These are phyloP conservation scores for Meyerozyma athensensis DNA, from an alignment of 1,139 yeast species.

Conservation along the genomic window DNA sequence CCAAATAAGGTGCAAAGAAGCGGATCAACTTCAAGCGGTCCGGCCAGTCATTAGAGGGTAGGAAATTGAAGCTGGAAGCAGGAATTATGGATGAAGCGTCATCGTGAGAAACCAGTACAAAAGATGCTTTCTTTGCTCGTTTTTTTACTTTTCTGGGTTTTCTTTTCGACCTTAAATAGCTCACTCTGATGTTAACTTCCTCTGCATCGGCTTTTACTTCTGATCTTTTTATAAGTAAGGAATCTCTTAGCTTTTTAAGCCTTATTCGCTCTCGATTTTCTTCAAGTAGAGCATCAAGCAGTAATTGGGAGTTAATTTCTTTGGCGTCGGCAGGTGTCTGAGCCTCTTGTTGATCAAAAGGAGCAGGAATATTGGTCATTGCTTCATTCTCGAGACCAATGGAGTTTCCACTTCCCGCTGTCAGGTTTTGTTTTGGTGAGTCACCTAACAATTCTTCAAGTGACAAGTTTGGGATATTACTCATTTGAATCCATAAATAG, in stretches of 20 bases:
- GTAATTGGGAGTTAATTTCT: no score
- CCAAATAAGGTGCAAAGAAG: slow-evolving; percentile 25
- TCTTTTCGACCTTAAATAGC: neutral
- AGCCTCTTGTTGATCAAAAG: no score
- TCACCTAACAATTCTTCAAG: neutral
- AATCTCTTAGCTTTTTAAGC: neutral
- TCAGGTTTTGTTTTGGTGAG: neutral
- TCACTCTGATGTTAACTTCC: slow-evolving; percentile 1
- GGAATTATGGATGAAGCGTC: neutral
- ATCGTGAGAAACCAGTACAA: no score
- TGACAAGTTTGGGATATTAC: neutral
- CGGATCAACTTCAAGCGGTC: slow-evolving; percentile 23
- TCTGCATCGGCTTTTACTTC: neutral
- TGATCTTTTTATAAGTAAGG: neutral
- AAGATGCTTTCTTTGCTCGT: neutral
- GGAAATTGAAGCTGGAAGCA: slow-evolving; percentile 22
- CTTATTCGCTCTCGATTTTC: slow-evolving; percentile 2
- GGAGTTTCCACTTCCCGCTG: no score
- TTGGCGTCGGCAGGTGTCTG: no score
- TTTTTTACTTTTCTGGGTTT: no score
- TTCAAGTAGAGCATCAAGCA: neutral
- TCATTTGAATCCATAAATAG: neutral
- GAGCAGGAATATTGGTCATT: no score
- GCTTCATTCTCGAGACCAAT: no score
- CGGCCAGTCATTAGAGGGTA: slow-evolving; percentile 35